A percentile compares a stretch with the other conserved stretches of the same genome.
Conservation (phyloP, 2,329 filamentous ascomycete genomes). For the Penicillium sp. region DNA sequence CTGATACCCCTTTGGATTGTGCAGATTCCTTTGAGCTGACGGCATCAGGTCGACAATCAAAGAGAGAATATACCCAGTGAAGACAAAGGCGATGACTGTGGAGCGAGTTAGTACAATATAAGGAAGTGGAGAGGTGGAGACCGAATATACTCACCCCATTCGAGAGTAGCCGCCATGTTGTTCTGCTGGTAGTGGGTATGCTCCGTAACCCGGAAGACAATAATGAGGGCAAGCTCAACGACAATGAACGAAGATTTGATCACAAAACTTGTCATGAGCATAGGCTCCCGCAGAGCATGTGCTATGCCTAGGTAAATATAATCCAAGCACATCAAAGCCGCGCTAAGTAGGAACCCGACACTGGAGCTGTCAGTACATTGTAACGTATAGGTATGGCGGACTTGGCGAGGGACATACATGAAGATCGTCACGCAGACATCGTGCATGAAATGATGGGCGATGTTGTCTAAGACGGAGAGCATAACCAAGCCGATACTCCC, state of each 20-base stretch:
- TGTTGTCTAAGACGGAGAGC: constrained; percentile 16
- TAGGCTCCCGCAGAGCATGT: constrained; percentile 9
- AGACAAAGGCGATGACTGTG: constrained; percentile 17
- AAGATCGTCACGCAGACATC: constrained; percentile 18
- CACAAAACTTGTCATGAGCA: constrained; percentile 16
- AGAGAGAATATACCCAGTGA: constrained; percentile 17
- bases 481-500: constrained; percentile 15
- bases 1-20: constrained; percentile 12
- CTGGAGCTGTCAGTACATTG: constrained; percentile 7
- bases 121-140: neutral
- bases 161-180: constrained; percentile 15
- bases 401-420: constrained; percentile 8
- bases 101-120: neutral
- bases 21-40: constrained; percentile 6
- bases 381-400: neutral
- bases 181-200: constrained; percentile 9
- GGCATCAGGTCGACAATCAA: constrained; percentile 16
- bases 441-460: constrained; percentile 13
- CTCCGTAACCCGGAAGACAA: constrained; percentile 16
- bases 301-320: constrained; percentile 15
- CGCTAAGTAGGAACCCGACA: constrained; percentile 14
- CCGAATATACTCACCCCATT: constrained; percentile 12
- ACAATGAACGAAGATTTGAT: constrained; percentile 19
- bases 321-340: constrained; percentile 15
- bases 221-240: constrained; percentile 15